Evolutionary conservation across 2,329 filamentous ascomycete genomes (phyloP), one percentile per base, ranked within the genome.

Genomic region (Aspergillus pseudoglaucus): DNA sequence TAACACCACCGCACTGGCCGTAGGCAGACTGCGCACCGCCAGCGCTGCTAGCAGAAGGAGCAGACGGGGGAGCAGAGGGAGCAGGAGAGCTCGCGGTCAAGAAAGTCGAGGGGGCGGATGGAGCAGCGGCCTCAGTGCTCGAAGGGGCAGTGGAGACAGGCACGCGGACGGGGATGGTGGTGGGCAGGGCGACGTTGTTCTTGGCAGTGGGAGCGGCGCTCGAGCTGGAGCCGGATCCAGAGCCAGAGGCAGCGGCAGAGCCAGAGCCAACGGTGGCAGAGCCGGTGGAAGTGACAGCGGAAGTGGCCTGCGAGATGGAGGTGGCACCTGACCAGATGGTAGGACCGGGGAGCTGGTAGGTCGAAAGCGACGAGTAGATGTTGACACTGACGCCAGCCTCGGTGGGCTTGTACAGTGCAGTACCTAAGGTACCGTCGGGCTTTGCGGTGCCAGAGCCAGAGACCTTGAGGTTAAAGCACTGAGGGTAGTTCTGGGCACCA

Each of bases 391-490:
- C 76, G 45, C 80, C 81, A 8, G 75, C 64, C 57, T 81, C 79
- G 44, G 66, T 63, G 48, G 69, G 65, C 40, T 66, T 77, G 72
- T 83, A 83, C 8, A 82, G 68, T 41, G 66, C 63, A 3, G 74
- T 78, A 14, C 72, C 78, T 2, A 69, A 56, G 5, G 68, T 70
- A 49, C 78, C 80, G 30, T 63, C 58, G 6, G 74, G 71, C 42
- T 68, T 51, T 42, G 56, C 64, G 10, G 68, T 70, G 18, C 74
- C 72, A 15, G 73, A 77, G 42, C 78, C 77, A 20, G 74, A 75
- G 54, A 83, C 66, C 55, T 79, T 71, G 50, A 83, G 59, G 68
- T 83, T 81, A 55, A 79, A 72, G 62, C 81, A 78, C 51, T 73
- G 69, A 44, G 75, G 75, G 62, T 78, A 78, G 58, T 75, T 75